Evolutionary conservation across 2,329 filamentous ascomycete species (phyloP), one percentile per base, ranked within the genome.

Genomic region (Phaeoacremonium minimum): DNA sequence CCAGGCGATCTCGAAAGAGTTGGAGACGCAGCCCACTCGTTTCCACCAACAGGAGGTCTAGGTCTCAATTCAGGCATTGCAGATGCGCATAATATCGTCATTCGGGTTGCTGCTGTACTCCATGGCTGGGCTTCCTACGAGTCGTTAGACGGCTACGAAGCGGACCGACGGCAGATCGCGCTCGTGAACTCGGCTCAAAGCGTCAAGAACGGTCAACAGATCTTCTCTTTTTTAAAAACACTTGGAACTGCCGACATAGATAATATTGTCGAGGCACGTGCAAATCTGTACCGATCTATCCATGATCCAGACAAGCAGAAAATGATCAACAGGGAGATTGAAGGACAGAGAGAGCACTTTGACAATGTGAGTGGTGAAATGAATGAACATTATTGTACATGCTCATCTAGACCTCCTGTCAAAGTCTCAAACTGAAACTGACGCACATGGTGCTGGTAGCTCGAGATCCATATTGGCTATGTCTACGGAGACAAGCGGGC

Each of bases 401-500:
- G n/a, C n/a, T n/a, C n/a, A n/a, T n/a, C n/a, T n/a, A n/a, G n/a
- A n/a, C n/a, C n/a, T n/a, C n/a, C n/a, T n/a, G n/a, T n/a, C n/a
- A n/a, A n/a, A n/a, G n/a, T n/a, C n/a, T n/a, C n/a, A n/a, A n/a
- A n/a, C n/a, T n/a, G n/a, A n/a, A n/a, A n/a, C n/a, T n/a, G n/a
- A n/a, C n/a, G n/a, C n/a, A n/a, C n/a, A n/a, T n/a, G n/a, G n/a
- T 19, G 18, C 4, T n/a, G 5, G 18, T 5, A 51, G 49, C 55
- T 66, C 6, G 60, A 58, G 22, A 50, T 69, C 6, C 65, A 69
- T 33, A 64, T 69, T 35, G 64, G 65, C 2, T 68, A 67, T 35
- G 53, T 67, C 0, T 67, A 69, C 40, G 62, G 62, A 4, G 46
- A 49, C 12, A 47, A 38, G 2, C 33, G 47, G 6, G 48, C 56